Base-by-base conservation (phyloP, 257 asterid species). In the Nyctanthes arbortristis region DNA sequence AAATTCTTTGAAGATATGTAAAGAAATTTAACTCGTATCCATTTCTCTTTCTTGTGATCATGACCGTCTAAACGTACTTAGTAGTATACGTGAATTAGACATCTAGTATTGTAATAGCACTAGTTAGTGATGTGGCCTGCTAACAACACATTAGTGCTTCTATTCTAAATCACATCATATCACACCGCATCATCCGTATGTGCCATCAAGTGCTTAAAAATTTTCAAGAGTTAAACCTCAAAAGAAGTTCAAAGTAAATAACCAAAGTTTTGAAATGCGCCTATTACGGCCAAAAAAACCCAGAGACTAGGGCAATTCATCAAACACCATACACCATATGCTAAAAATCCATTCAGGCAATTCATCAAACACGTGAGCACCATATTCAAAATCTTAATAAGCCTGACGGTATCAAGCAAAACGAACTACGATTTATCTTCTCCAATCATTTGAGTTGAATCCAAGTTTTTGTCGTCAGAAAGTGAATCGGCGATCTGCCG, bases 401-500 rank as follows among this genome's bases (percentile, higher is more conserved):
- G n/a, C 20, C 52, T 14, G 22, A 40, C 4, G 9, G 4, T 52
- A 52, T 4, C 14, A 22, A 22, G 31, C 64, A 35, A 6, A 11
- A 18, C 16, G 47, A 9, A 27, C 76, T 75, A 76, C 9, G 59
- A 36, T 20, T 66, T 80, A 43, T 80, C 77, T 31, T 70, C 78
- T 29, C 55, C 33, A 58, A 63, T 70, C 52, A 61, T 67, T 40
- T 40, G 66, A 35, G 55, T 7, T 24, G 70, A 28, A 36, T 56
- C 9, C 61, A 24, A 29, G 32, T 56, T 56, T 54, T 25, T 18
- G 10, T 62, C 12, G 37, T 62, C 83, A 1, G 71, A 33, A 7
- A 71, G 12, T 27, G 63, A 33, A 1, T 49, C 72, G 28, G 57
- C 28, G 40, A 30, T 63, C 11, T n/a, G n/a, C n/a, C n/a, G n/a